These are phyloP conservation scores for Colletotrichum tofieldiae DNA, from an alignment of 2,329 filamentous ascomycete species.

Conservation along the genomic window DNA sequence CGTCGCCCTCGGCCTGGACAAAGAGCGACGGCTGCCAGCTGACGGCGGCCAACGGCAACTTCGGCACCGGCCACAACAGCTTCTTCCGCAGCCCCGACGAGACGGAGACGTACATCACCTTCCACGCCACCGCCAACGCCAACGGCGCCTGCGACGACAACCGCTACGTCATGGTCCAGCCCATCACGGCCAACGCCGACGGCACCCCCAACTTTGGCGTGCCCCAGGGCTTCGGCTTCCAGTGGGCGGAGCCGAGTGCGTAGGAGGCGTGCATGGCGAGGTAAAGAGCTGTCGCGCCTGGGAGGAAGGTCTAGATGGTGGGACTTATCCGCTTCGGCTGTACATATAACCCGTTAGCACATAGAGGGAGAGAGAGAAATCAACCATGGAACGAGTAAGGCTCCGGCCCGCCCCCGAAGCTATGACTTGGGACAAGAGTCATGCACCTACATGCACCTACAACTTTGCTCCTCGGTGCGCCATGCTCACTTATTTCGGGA, in stretches of 20 bases:
- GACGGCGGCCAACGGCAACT: conserved; percentile 69
- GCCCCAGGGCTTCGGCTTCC: conserved; percentile 43
- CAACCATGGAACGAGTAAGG: neutral
- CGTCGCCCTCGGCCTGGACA: conserved; percentile 61
- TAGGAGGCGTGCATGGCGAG: neutral
- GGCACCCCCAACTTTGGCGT: conserved; percentile 68
- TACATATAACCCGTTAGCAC: neutral
- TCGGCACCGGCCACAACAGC: conserved; percentile 71
- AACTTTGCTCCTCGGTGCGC: conserved; percentile 4
- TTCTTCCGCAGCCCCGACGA: conserved; percentile 72
- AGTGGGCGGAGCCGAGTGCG: conserved; percentile 46
- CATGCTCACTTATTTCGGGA: neutral
- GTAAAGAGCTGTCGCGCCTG: no score
- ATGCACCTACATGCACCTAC: neutral
- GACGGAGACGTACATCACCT: conserved; percentile 69
- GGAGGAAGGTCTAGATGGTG: neutral
- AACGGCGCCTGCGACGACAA: conserved; percentile 67
- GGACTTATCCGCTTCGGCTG: neutral
- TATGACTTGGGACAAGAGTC: neutral
- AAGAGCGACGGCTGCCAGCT: conserved; percentile 68
- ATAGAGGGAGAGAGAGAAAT: neutral
- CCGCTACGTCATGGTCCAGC: conserved; percentile 69
- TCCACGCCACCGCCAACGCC: conserved; percentile 67
- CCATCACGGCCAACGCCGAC: conserved; percentile 64
- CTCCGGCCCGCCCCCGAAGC: neutral